Conservation (phyloP, 1,139 yeast species). For the Geotrichum restrictum region DNA sequence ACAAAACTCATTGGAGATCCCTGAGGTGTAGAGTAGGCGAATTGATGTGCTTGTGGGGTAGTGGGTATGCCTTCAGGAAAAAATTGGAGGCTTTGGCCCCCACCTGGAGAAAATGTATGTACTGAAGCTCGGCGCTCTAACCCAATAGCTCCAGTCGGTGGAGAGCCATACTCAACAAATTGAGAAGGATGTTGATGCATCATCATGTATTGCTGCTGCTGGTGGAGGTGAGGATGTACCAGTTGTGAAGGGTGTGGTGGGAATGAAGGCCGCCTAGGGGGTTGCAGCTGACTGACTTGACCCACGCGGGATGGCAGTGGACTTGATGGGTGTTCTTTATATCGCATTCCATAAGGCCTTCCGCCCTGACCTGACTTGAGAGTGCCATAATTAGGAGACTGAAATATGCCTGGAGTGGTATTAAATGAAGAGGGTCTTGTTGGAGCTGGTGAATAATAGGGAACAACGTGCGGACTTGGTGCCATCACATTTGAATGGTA, state of each 20-base stretch:
- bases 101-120: neutral
- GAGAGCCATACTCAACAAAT: neutral
- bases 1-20: neutral
- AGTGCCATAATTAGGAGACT: no score
- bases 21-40: neutral
- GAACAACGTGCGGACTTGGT: neutral
- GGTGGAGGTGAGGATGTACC: conserved; percentile 4
- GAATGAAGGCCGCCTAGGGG: conserved; percentile 9
- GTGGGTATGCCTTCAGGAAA: neutral
- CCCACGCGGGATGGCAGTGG: conserved; percentile 22
- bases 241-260: neutral
- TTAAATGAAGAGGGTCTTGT: neutral
- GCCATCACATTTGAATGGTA: neutral
- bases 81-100: neutral
- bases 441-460: neutral
- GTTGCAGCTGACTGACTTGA: neutral
- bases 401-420: neutral
- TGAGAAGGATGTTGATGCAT: neutral
- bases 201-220: conserved; percentile 1
- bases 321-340: conserved; percentile 14
- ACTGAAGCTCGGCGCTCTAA: conserved; percentile 1
- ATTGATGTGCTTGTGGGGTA: neutral
- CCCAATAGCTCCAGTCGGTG: neutral
- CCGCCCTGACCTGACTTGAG: no score
- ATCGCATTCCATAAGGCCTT: no score